Conservation (phyloP, 768 basidiomycete species). For the Serendipita sp. region DNA sequence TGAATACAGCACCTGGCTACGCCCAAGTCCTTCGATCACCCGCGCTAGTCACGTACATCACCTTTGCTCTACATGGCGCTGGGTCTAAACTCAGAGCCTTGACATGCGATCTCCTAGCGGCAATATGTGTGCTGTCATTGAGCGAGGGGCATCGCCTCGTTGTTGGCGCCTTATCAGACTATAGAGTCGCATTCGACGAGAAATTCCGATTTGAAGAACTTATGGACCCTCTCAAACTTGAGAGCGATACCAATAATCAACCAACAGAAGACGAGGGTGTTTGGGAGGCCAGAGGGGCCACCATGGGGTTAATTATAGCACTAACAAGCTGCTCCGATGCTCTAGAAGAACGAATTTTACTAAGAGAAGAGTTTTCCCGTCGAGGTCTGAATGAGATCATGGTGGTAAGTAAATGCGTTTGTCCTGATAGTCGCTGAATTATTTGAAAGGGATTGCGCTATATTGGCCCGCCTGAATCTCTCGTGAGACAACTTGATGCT, state of each 20-base stretch:
- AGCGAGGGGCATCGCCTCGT: constrained; percentile 59
- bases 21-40: constrained; percentile 45
- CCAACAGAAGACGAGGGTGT: constrained; percentile 40
- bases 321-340: constrained; percentile 58
- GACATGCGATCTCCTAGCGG: constrained; percentile 65
- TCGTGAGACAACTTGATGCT: constrained; percentile 66
- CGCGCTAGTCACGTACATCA: constrained; percentile 51
- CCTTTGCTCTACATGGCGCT: constrained; percentile 49
- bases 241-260: constrained; percentile 13
- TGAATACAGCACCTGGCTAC: constrained; percentile 79
- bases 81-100: constrained; percentile 54
- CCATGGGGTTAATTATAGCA: constrained; percentile 67
- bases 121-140: constrained; percentile 58
- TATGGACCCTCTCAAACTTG: constrained; percentile 43
- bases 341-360: constrained; percentile 58
- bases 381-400: constrained; percentile 72
- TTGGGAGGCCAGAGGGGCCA: constrained; percentile 69
- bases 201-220: constrained; percentile 66
- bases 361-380: constrained; percentile 70
- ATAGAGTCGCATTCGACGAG: constrained; percentile 52
- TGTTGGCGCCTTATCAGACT: constrained; percentile 66
- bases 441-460: constrained; percentile 49
- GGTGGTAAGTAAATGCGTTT: constrained; percentile 38
- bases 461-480: constrained; percentile 52
- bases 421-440: neutral